phyloP scores from a whole-genome alignment of 441 rosid genomes.

The Arabidopsis hybrid region DNA sequence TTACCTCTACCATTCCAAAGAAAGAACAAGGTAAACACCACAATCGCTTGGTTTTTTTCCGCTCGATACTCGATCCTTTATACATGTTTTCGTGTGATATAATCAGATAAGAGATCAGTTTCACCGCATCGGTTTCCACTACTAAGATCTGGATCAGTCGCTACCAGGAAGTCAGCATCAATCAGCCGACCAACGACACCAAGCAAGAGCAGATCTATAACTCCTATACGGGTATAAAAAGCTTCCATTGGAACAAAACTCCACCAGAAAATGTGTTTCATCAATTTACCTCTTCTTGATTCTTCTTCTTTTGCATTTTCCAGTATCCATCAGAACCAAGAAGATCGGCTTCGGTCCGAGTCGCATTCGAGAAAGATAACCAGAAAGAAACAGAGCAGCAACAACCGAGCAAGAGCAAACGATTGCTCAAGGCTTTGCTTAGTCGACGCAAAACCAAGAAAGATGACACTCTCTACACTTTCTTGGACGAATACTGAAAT shows the following conservation, averaged over 20 bases:
- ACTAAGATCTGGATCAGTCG: conserved; percentile 72
- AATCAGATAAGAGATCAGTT: conserved; percentile 70
- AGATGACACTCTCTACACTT: conserved; percentile 85
- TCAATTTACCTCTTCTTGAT: conserved; percentile 13
- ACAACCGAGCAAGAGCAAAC: conserved; percentile 84
- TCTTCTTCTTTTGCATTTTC: conserved; percentile 6
- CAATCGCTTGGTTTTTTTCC: not conserved
- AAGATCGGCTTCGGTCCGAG: conserved; percentile 73
- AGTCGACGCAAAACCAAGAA: conserved; percentile 93
- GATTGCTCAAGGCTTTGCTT: conserved; percentile 87
- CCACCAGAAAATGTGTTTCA: not conserved
- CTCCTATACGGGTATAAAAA: conserved; percentile 69
- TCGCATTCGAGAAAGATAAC: conserved; percentile 61
- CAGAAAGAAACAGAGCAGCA: conserved; percentile 63
- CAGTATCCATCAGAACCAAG: conserved; percentile 89
- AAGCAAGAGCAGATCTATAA: conserved; percentile 65
- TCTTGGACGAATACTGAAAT: conserved; percentile 86
- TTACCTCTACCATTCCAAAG: conserved; percentile 62
- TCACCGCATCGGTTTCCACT: conserved; percentile 85
- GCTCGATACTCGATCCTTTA: not conserved
- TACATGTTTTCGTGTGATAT: conserved; percentile 1
- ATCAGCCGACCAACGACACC: conserved; percentile 73
- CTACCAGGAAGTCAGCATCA: conserved; percentile 61
- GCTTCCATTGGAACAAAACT: not conserved
- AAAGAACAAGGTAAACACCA: conserved; percentile 61